Percentiles rank a stretch among this genome's conserved stretches.
phyloP scores from a whole-genome alignment of 139 green algal species.

The Ettlia oleoabundans region DNA sequence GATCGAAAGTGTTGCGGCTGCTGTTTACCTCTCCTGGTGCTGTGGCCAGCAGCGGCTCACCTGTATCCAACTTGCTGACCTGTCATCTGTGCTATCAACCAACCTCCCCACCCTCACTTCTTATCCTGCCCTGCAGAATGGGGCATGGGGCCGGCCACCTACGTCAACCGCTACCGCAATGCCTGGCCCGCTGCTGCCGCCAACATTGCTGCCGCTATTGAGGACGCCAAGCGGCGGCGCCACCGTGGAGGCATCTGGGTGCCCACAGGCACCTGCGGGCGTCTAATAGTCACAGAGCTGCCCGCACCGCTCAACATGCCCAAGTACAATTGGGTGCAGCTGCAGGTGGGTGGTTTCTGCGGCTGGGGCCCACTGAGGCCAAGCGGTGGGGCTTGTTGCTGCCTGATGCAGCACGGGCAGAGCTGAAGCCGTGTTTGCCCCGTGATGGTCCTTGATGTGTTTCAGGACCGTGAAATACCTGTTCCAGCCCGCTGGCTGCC shows the following conservation, averaged over 20 bases:
- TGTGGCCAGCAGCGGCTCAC: background rate
- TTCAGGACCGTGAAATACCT: too few relatives aligned
- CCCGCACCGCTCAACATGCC: slow-evolving; percentile 50
- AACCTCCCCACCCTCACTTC: background rate
- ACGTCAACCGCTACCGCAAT: slow-evolving; percentile 65
- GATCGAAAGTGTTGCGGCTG: background rate
- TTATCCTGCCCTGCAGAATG: background rate
- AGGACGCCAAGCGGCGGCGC: slow-evolving; percentile 46
- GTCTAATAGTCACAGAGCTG: slow-evolving; percentile 45
- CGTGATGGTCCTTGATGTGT: too few relatives aligned
- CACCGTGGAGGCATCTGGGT: slow-evolving; percentile 26
- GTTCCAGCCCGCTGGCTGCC: too few relatives aligned
- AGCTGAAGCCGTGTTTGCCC: too few relatives aligned
- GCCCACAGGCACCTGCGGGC: slow-evolving; percentile 35
- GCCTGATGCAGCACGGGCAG: background rate
- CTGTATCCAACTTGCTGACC: background rate
- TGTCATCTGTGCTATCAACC: background rate
- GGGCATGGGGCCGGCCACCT: slow-evolving; percentile 41
- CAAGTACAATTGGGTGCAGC: slow-evolving; percentile 49
- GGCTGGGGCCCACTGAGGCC: background rate
- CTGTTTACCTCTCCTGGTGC: background rate
- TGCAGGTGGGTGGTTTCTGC: background rate
- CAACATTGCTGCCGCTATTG: slow-evolving; percentile 35
- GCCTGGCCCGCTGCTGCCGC: slow-evolving; percentile 46
- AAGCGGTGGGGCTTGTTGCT: background rate